phyloP scores from a whole-genome alignment of 305 asterid genomes.

The Euphrasia arctica region DNA sequence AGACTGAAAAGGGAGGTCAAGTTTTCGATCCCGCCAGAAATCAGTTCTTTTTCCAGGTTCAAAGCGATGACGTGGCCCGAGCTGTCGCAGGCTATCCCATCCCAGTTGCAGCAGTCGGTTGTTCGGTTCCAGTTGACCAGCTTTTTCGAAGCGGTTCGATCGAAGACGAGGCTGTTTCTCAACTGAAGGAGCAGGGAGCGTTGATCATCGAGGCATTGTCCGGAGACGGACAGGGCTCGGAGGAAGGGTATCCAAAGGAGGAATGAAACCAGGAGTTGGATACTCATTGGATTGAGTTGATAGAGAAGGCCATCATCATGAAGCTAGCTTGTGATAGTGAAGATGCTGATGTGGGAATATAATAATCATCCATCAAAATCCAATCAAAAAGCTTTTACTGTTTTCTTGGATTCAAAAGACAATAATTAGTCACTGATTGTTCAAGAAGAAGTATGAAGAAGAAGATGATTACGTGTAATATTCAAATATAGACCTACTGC shows the following conservation, averaged over 20 bases:
- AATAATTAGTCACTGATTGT: not conserved
- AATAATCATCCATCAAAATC: slow-evolving; percentile 40
- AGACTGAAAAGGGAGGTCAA: slow-evolving; percentile 44
- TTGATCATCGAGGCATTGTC: slow-evolving; percentile 40
- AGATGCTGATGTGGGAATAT: slow-evolving; percentile 17
- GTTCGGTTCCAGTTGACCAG: slow-evolving; percentile 37
- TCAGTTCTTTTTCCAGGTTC: slow-evolving; percentile 36
- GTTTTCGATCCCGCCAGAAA: slow-evolving; percentile 37
- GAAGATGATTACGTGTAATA: not conserved
- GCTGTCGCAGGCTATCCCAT: slow-evolving; percentile 51
- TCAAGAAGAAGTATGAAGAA: not conserved
- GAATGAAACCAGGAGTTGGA: slow-evolving; percentile 21
- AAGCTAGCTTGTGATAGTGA: slow-evolving; percentile 23
- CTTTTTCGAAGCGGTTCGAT: slow-evolving; percentile 20
- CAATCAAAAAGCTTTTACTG: not conserved
- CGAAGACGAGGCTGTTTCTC: slow-evolving; percentile 22
- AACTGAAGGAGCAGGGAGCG: slow-evolving; percentile 37
- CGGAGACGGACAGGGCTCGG: slow-evolving; percentile 33
- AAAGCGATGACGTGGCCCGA: slow-evolving; percentile 48
- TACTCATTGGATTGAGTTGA: slow-evolving; percentile 43
- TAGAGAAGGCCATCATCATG: slow-evolving; percentile 22
- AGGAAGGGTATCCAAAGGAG: slow-evolving; percentile 28
- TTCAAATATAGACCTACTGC: slow-evolving; percentile 18
- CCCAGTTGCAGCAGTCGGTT: slow-evolving; percentile 59
- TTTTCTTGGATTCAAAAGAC: slow-evolving; percentile 12